These are phyloP conservation scores for Protea cynaroides DNA, from an alignment of 164 flowering plant species.

Conservation along the genomic window DNA sequence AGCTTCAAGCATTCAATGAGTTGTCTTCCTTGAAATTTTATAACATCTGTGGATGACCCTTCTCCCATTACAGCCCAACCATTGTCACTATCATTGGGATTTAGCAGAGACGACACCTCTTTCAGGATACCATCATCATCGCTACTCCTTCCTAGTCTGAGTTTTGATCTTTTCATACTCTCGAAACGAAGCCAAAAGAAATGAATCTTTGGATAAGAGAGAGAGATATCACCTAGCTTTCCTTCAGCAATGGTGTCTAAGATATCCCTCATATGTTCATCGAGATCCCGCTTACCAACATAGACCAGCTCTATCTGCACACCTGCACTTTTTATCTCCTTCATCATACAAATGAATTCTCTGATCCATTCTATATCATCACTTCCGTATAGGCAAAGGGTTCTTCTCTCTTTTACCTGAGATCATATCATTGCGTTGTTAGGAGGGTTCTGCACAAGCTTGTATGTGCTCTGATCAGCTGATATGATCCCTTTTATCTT, in stretches of 20 bases:
- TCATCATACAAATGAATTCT: conserved; percentile 36
- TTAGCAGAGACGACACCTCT: conserved; percentile 41
- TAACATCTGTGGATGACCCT: conserved; percentile 25
- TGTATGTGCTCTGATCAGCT: no score
- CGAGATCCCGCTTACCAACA: conserved; percentile 34
- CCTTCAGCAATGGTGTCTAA: conserved; percentile 27
- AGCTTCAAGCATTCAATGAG: conserved; percentile 28
- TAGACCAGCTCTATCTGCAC: conserved; percentile 47
- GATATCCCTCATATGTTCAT: conserved; percentile 23
- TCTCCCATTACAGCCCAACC: conserved; percentile 54
- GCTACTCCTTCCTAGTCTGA: conserved; percentile 11
- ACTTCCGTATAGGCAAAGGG: conserved; percentile 67
- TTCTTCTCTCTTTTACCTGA: conserved; percentile 61
- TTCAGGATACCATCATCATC: conserved; percentile 29
- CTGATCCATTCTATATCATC: conserved; percentile 52
- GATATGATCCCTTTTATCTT: no score
- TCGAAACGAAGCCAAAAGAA: conserved; percentile 68
- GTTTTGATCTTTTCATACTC: conserved; percentile 48
- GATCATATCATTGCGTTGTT: no score
- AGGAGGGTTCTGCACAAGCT: no score
- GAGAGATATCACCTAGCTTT: conserved; percentile 17
- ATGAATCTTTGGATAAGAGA: conserved; percentile 26
- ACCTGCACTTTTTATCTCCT: conserved; percentile 28
- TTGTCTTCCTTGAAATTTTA: conserved; percentile 32
- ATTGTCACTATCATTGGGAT: conserved; percentile 14